These are phyloP conservation scores for Pelargonium citronellum DNA, from an alignment of 441 rosid species.

Conservation along the genomic window DNA sequence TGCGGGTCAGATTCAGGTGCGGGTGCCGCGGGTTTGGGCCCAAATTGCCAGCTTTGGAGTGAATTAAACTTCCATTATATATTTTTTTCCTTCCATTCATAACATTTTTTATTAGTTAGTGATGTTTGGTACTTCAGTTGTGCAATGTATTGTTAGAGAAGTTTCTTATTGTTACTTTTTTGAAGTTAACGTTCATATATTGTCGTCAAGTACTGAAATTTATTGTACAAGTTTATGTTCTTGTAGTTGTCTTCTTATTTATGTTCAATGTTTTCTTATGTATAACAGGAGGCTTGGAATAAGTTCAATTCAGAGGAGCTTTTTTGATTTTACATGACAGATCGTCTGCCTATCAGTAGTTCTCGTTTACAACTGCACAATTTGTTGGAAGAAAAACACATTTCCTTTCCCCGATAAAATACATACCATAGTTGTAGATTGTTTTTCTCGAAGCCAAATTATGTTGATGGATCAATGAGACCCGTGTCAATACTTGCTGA, in stretches of 20 bases:
- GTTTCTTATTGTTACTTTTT: too few relatives aligned
- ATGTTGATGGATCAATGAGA: background rate
- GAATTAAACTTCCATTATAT: too few relatives aligned
- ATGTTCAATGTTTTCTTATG: background rate
- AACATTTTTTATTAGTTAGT: too few relatives aligned
- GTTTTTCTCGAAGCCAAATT: background rate
- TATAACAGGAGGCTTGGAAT: slow-evolving; percentile 4
- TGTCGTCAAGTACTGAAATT: too few relatives aligned
- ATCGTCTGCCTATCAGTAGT: background rate
- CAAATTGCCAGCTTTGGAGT: too few relatives aligned
- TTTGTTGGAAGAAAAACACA: background rate
- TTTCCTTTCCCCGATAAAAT: background rate
- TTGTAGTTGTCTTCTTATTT: background rate
- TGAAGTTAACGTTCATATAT: too few relatives aligned
- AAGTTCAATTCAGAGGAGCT: slow-evolving; percentile 1
- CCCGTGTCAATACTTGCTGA: background rate
- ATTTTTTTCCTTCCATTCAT: too few relatives aligned
- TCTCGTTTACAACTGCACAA: background rate
- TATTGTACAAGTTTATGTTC: too few relatives aligned
- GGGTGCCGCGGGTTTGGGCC: too few relatives aligned
- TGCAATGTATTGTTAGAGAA: too few relatives aligned
- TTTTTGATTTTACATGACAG: background rate
- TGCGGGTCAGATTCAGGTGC: too few relatives aligned
- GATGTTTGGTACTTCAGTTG: too few relatives aligned
- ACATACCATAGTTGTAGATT: background rate